These are phyloP conservation scores for Nymphaea colorata DNA, from an alignment of 164 flowering plant species.

Conservation along the genomic window DNA sequence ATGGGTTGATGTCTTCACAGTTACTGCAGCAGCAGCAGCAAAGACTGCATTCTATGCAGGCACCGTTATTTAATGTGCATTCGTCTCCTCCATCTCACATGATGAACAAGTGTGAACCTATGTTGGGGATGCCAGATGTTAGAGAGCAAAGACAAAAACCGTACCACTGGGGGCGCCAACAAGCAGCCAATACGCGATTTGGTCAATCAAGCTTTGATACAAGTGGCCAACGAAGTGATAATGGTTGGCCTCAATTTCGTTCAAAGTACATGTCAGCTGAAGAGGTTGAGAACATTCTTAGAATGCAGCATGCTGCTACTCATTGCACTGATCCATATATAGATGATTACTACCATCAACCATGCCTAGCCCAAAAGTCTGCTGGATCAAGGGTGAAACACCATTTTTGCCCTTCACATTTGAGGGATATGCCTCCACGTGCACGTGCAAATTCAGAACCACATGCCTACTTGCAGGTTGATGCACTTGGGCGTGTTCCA, in stretches of 20 bases:
- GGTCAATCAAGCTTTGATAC: constrained; percentile 52
- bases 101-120: constrained; percentile 21
- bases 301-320: constrained; percentile 79
- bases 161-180: constrained; percentile 37
- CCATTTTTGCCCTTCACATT: constrained; percentile 64
- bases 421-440: constrained; percentile 62
- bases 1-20: constrained; percentile 51
- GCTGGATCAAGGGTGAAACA: constrained; percentile 49
- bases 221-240: constrained; percentile 49
- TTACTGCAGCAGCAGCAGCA: constrained; percentile 40
- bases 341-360: constrained; percentile 91
- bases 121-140: constrained; percentile 34
- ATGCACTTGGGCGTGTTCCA: constrained; percentile 70
- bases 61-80: constrained; percentile 32
- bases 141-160: constrained; percentile 60
- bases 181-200: constrained; percentile 22
- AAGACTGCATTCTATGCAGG: constrained; percentile 48
- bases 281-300: constrained; percentile 82
- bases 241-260: constrained; percentile 50
- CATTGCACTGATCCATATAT: constrained; percentile 83
- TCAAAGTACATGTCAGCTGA: constrained; percentile 84
- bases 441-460: constrained; percentile 48
- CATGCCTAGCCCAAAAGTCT: constrained; percentile 64
- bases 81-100: constrained; percentile 27
- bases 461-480: constrained; percentile 51